Base-by-base conservation (phyloP, 495 filamentous ascomycete genomes). In the Xylaria acuta region DNA sequence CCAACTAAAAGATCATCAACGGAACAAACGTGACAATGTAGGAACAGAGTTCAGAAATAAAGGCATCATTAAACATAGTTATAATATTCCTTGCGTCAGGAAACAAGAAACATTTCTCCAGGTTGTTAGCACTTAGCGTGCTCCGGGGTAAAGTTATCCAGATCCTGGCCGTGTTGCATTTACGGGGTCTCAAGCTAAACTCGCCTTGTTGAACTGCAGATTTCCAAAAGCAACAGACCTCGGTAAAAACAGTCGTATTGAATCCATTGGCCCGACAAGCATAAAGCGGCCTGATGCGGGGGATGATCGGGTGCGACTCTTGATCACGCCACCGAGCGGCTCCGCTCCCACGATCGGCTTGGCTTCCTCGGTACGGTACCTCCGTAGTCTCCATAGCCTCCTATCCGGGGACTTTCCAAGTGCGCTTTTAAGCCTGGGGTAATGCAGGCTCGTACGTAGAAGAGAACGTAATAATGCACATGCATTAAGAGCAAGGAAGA, bases 301-400 rank as follows among this genome's bases (percentile, higher is more conserved):
- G 62, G 41, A 34, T 9, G 41, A 64, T 64, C 62, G 62, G 62
- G 40, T 64, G 41, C 62, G 62, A 64, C 41, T 47, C 12, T 47
- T 36, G 41, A 64, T 64, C 41, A 5, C 27, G 41, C 41, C 18
- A 64, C 36, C 62, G 41, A 64, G 62, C 62, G 62, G 62, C 62
- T 64, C 62, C 62, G 62, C 40, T 64, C 22, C 7, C 1, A 34
- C 27, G 41, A 45, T 64, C 62, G 62, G 62, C 40, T 64, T 47
- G 25, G 62, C 41, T 43, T 47, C 25, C 25, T 34, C 32, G 16
- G 38, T 3, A 20, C 25, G 40, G 16, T 27, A 27, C 34, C 36
- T 40, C 32, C 56, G 16, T 27, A n/a, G 56, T 43, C 11, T 63
- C 32, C 56, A 38, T 18, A 60, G 16, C 9, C n/a, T 14, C n/a